These are phyloP conservation scores for Silene conica DNA, from an alignment of 148 eudicot species.

Conservation along the genomic window DNA sequence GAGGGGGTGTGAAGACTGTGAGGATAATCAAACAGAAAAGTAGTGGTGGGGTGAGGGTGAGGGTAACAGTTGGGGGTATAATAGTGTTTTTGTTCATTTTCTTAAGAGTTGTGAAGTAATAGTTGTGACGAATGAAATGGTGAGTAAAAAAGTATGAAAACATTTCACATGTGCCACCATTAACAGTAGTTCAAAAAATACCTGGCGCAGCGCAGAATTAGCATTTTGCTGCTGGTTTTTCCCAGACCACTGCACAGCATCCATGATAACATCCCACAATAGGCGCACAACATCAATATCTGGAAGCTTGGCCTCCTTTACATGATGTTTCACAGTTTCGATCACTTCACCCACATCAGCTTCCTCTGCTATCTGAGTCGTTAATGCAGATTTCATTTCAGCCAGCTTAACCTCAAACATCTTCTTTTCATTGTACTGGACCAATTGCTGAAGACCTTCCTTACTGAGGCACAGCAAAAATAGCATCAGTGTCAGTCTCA, in stretches of 20 bases:
- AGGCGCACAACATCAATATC: conserved; percentile 84
- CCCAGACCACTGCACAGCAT: conserved; percentile 98
- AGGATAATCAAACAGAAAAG: no score
- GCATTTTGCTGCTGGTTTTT: conserved; percentile 99
- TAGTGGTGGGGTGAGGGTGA: no score
- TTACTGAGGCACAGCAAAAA: conserved; percentile 40
- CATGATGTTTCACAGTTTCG: conserved; percentile 79
- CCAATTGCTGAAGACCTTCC: conserved; percentile 70
- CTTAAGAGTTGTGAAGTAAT: no score
- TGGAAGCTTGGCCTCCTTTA: conserved; percentile 92
- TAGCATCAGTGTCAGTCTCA: conserved; percentile 6
- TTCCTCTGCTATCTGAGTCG: conserved; percentile 83
- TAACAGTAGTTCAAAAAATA: conserved; percentile 20
- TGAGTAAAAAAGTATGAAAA: no score
- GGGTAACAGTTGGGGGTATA: no score
- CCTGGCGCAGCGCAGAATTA: conserved; percentile 91
- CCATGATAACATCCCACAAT: conserved; percentile 96
- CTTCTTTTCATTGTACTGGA: conserved; percentile 84
- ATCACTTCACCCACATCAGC: conserved; percentile 81
- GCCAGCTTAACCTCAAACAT: conserved; percentile 86
- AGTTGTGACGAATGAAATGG: no score
- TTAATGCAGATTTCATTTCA: conserved; percentile 91
- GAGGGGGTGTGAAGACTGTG: no score
- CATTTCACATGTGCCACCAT: background rate
- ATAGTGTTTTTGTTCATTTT: no score